These are phyloP conservation scores for Erythrobasidium hasegawianum DNA, from an alignment of 1,284 basidiomycete genomes.

Conservation along the genomic window DNA sequence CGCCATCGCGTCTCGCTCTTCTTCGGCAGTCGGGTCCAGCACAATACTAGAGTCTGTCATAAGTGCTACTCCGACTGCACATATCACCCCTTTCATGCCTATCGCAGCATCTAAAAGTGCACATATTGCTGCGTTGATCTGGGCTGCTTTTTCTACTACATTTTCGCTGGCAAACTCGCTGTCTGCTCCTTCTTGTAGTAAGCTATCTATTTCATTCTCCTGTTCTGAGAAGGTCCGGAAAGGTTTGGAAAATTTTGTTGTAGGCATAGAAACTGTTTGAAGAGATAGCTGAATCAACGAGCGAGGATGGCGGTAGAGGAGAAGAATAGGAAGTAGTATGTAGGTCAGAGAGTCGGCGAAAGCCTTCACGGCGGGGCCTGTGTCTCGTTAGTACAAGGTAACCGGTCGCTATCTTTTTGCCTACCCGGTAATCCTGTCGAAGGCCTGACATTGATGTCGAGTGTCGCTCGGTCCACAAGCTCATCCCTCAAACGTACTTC, in stretches of 20 bases:
- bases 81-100: constrained; percentile 51
- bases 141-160: constrained; percentile 49
- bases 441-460: constrained; percentile 55
- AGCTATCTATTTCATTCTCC: not conserved
- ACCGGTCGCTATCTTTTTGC: constrained; percentile 26
- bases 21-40: constrained; percentile 64
- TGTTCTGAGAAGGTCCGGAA: constrained; percentile 46
- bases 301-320: constrained; percentile 54
- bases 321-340: constrained; percentile 51
- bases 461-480: constrained; percentile 53
- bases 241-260: constrained; percentile 57
- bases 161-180: constrained; percentile 9
- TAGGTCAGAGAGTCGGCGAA: constrained; percentile 45
- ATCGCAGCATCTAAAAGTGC: constrained; percentile 53
- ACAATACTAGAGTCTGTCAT: constrained; percentile 59
- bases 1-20: constrained; percentile 59
- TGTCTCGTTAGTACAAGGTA: constrained; percentile 36
- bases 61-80: constrained; percentile 52
- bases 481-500: constrained; percentile 57
- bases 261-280: constrained; percentile 56
- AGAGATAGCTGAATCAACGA: constrained; percentile 63
- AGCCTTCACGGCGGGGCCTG: constrained; percentile 50
- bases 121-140: constrained; percentile 57
- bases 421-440: constrained; percentile 52
- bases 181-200: constrained; percentile 1